phyloP scores from a whole-genome alignment of 371 early-diverging fungal genomes.

The Umbelopsis sp. region DNA sequence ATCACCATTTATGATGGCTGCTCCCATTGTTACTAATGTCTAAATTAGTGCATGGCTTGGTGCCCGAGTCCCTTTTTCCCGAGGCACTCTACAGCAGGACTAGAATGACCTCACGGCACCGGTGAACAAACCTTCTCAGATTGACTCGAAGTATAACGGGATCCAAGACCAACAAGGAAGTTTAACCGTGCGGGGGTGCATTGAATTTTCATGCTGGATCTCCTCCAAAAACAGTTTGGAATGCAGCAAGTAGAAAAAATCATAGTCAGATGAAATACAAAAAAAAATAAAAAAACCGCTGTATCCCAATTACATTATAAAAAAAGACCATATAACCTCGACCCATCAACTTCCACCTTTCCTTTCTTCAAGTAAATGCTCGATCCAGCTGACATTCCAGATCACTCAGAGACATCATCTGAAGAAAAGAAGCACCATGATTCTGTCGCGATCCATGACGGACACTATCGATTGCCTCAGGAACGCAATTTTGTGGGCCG shows the following conservation, averaged over 20 bases:
- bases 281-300: not conserved
- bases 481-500: not conserved
- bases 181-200: slow-evolving; percentile 3
- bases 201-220: not conserved
- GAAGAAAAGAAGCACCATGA: not conserved
- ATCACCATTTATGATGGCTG: too few relatives aligned
- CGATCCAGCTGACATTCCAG: not conserved
- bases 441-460: not conserved
- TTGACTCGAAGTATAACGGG: too few relatives aligned
- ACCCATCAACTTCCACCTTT: not conserved
- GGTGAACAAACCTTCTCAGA: too few relatives aligned
- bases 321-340: not conserved
- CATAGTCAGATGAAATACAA: too few relatives aligned
- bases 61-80: too few relatives aligned
- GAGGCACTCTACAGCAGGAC: too few relatives aligned
- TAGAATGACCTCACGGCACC: too few relatives aligned
- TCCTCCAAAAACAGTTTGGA: not conserved
- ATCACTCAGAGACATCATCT: not conserved
- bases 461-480: not conserved
- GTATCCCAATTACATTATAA: not conserved
- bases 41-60: too few relatives aligned
- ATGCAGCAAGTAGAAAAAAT: not conserved
- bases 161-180: not conserved
- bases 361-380: not conserved
- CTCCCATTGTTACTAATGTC: too few relatives aligned